A percentile compares a stretch with the other conserved stretches of the same genome.
phyloP scores from a whole-genome alignment of 2,329 filamentous ascomycete genomes.

The Colletotrichum sp. region DNA sequence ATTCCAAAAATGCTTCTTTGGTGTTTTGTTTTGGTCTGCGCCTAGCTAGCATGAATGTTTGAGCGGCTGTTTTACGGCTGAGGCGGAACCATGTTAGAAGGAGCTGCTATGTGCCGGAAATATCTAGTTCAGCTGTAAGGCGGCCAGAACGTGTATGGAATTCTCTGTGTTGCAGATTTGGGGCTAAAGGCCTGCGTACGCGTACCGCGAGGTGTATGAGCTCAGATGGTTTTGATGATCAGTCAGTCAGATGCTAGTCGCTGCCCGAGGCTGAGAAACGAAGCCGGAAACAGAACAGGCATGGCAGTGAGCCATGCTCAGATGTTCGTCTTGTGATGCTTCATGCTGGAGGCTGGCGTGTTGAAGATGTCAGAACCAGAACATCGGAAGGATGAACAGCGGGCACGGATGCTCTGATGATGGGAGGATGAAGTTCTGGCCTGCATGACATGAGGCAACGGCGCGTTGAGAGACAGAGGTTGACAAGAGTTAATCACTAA shows the following conservation, averaged over 20 bases:
- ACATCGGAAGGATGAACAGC: neutral
- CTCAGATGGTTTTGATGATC: neutral
- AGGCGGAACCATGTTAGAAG: neutral
- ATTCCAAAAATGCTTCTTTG: neutral
- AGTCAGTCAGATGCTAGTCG: neutral
- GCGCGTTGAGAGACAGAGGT: neutral
- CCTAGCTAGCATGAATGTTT: neutral
- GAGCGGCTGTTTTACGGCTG: neutral
- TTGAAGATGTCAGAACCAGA: neutral
- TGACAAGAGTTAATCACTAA: neutral
- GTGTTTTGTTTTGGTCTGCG: neutral
- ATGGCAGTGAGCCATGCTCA: neutral
- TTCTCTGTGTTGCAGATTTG: neutral
- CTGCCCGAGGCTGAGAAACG: neutral
- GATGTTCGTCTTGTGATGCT: conserved; percentile 7
- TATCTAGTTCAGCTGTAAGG: neutral
- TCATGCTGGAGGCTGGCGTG: neutral
- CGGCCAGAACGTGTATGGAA: neutral
- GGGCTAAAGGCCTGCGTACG: neutral
- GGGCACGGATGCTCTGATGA: neutral
- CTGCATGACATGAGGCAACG: conserved; percentile 18
- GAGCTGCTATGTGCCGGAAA: neutral
- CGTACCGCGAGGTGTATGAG: neutral
- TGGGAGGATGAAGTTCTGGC: conserved; percentile 10
- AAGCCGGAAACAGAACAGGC: neutral